Evolutionary conservation across 768 basidiomycete species (phyloP), one percentile per base, ranked within the genome.

Genomic region (Psilocybe tampanensis): DNA sequence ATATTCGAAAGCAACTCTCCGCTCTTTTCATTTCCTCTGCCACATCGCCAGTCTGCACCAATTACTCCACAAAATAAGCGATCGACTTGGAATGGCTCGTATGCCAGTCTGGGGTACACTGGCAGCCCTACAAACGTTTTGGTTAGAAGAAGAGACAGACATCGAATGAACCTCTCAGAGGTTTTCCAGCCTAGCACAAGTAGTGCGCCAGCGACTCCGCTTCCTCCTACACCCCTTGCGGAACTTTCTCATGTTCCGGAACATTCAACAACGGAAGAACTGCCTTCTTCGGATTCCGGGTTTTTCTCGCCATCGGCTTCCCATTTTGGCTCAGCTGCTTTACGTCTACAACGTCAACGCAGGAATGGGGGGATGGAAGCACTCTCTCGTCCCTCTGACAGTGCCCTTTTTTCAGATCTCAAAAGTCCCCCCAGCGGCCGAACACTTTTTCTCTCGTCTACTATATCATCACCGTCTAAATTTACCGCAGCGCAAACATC

Each of bases 71-170:
- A 74, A 54, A 62, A 74, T 64, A 91, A 91, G 64, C 81, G 89
- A 15, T 80, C 84, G 13, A 90, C 89, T 0, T 93, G 90, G 90
- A 91, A 83, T 54, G 89, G 88, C 23, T 81, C 86, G 2, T 86
- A 87, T 56, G 68, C 76, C 8, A 78, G 78, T 15, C 76, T 85
- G 17, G 79, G 81, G 2, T 71, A 70, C 2, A 72, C 79, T 3
- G 80, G 80, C 13, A 76, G 80, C 58, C 79, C 84, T 2, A 74
- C 78, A 11, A 72, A 72, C 36, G 76, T 75, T 32, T 64, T 79
- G 17, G 60, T 76, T 24, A 79, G 71, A 58, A 74, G 78, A 43
- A 69, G 79, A 54, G 79, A 83, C 55, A 85, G 81, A 59, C 80
- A 85, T 5, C 75, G 80, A 42, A 82, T 83, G 1, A 82, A 86